Conservation (phyloP, 495 filamentous ascomycete genomes). For the Aspergillus conjunctus region DNA sequence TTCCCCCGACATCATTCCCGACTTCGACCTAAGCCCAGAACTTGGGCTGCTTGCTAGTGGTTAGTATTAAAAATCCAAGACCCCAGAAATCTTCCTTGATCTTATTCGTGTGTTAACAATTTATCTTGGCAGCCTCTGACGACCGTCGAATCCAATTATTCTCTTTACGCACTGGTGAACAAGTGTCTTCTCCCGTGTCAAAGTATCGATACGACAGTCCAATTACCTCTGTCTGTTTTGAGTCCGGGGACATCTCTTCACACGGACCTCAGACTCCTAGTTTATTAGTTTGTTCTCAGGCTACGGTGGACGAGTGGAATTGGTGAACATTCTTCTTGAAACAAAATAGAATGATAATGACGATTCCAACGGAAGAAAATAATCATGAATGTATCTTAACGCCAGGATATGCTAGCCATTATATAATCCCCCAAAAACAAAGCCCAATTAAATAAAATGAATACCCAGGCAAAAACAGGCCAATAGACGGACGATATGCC, state of each 20-base stretch:
- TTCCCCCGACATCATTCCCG: slow-evolving; percentile 28
- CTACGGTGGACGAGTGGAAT: slow-evolving; percentile 42
- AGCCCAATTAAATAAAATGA: slow-evolving; percentile 7
- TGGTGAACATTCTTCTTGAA: slow-evolving; percentile 31
- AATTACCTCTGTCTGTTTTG: slow-evolving; percentile 42
- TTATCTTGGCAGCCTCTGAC: slow-evolving; percentile 30
- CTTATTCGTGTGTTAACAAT: background rate
- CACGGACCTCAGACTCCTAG: slow-evolving; percentile 40
- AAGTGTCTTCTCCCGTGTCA: slow-evolving; percentile 37
- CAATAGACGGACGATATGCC: background rate
- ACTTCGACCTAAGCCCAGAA: slow-evolving; percentile 43
- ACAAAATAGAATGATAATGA: slow-evolving; percentile 5
- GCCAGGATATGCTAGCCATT: slow-evolving; percentile 14
- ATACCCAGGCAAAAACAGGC: background rate
- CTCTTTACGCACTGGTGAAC: slow-evolving; percentile 39
- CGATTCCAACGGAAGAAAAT: background rate
- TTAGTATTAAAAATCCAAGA: slow-evolving; percentile 18
- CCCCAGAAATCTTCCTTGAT: background rate
- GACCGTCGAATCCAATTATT: slow-evolving; percentile 43
- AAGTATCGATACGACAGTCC: slow-evolving; percentile 31
- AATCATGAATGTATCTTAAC: slow-evolving; percentile 11
- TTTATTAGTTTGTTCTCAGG: slow-evolving; percentile 38
- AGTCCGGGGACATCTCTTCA: slow-evolving; percentile 29
- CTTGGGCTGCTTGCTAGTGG: slow-evolving; percentile 44
- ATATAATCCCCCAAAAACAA: slow-evolving; percentile 12